Conservation (phyloP, 768 basidiomycete species). For the Leccinum broughii region DNA sequence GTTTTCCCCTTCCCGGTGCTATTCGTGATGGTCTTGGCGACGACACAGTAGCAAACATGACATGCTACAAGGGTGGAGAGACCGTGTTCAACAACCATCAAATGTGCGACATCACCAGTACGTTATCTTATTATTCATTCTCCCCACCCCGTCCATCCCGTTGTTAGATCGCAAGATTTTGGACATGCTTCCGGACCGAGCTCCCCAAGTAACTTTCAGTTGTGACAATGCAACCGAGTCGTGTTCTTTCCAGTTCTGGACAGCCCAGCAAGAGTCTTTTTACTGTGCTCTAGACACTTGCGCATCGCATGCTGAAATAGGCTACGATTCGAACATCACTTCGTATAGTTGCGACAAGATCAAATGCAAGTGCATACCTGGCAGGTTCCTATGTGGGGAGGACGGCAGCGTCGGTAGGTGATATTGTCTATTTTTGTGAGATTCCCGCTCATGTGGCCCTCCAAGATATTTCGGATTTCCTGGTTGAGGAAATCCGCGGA, state of each 20-base stretch:
- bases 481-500: conserved; percentile 85
- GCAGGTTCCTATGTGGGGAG: conserved; percentile 92
- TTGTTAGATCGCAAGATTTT: conserved; percentile 86
- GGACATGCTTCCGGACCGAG: conserved; percentile 85
- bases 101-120: conserved; percentile 98
- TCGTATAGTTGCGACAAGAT: conserved; percentile 81
- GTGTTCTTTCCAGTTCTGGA: conserved; percentile 99
- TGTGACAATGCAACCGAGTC: conserved; percentile 64
- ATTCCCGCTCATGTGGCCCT: background rate
- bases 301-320: conserved; percentile 43
- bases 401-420: conserved; percentile 86
- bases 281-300: conserved; percentile 88
- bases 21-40: conserved; percentile 42
- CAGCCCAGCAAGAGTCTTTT: conserved; percentile 90
- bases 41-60: conserved; percentile 62
- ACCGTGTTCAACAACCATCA: conserved; percentile 96
- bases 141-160: background rate
- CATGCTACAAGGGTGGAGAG: conserved; percentile 90
- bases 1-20: conserved; percentile 65
- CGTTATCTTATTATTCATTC: conserved; percentile 30
- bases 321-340: conserved; percentile 70
- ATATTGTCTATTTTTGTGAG: background rate
- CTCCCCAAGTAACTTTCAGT: conserved; percentile 95
- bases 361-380: conserved; percentile 91
- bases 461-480: conserved; percentile 87